Evolutionary conservation across 805 yeast species (phyloP), one percentile per base, ranked within the genome.

Genomic region (Sugiyamaella marilandica): DNA sequence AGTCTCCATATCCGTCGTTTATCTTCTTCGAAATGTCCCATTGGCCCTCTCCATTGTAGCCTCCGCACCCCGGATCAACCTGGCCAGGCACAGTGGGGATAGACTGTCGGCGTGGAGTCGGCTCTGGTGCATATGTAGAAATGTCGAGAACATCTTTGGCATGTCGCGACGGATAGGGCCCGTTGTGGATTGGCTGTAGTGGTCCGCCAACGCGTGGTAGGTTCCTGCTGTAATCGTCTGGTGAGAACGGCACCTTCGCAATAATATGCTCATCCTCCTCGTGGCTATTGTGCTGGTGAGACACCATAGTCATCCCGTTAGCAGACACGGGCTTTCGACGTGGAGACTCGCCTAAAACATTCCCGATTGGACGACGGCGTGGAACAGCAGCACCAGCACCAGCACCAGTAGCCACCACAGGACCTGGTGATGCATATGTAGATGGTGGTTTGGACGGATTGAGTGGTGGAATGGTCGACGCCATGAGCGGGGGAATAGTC

Each of bases 1-100:
- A 66, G 34, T 65, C 71, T 13, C 67, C 67, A 49, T 67, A 69
- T 32, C 71, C 66, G 37, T 62, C 69, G 46, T 69, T 69, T 54
- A 69, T 64, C 51, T 68, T 67, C 41, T 62, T 55, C n/a, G 62
- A 54, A 3, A 62, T 46, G 34, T 60, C 63, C 65, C 65, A 62
- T 32, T 62, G 64, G 8, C 65, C 65, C 34, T 60, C 60, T 5
- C 65, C 65, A 13, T 50, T 31, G 48, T 62, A 62, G 9, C 62
- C 63, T 4, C 57, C 53, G 4, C 45, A 19, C 3, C 65, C 64
- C 10, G 63, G 61, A 18, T 60, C 65, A 11, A 62, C 54, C 2
- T 44, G 55, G 10, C 52, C 50, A 2, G 65, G 64, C 10, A 54
- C 47, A 1, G 29, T 32, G 2, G 60, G 62, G 19, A 58, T 50